Evolutionary conservation across 2,329 filamentous ascomycete genomes (phyloP), one percentile per base, ranked within the genome.

Genomic region (Colletotrichum cuscutae): DNA sequence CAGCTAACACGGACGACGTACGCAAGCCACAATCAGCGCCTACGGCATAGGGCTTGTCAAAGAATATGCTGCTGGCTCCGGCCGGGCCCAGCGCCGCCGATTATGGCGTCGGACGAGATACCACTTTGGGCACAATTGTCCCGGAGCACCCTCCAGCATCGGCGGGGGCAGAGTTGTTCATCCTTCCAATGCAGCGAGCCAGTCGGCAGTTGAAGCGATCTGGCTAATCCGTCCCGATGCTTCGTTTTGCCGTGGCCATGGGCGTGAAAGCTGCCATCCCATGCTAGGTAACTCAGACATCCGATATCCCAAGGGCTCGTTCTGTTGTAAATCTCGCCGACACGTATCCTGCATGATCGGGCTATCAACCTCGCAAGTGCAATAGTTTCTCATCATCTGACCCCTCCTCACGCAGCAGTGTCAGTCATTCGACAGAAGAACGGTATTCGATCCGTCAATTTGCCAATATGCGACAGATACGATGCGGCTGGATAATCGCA

Each of bases 61-160:
- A 66, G 66, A 26, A 56, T 60, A 61, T 24, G 22, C n/a, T 15
- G 60, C 11, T 71, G 56, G 56, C 62, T 46, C 26, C 32, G 46
- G 53, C 54, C 24, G n/a, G 52, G 30, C 6, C n/a, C 4, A 22
- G 37, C 54, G 62, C 49, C 46, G 56, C 22, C 32, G 24, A 56
- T 35, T 30, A 46, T 61, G 62, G 56, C 57, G 32, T 19, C 56
- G 62, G 68, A 71, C 52, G 12, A 65, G 22, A 60, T 71, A 32
- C 46, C 68, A 37, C 13, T 60, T 61, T 42, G 56, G 62, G 46
- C n/a, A 24, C 59, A 42, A 32, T 19, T 24, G 32, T 54, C 15
- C 30, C 46, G 42, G 24, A 32, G 22, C n/a, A n/a, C 15, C 7
- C 19, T 37, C 28, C 13, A 28, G 32, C 22, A 59, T 5, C 24